Evolutionary conservation across 176 grass and related monocot genomes (phyloP), one percentile per base, ranked within the genome.

Genomic region (Ampelocalamus luodianensis): DNA sequence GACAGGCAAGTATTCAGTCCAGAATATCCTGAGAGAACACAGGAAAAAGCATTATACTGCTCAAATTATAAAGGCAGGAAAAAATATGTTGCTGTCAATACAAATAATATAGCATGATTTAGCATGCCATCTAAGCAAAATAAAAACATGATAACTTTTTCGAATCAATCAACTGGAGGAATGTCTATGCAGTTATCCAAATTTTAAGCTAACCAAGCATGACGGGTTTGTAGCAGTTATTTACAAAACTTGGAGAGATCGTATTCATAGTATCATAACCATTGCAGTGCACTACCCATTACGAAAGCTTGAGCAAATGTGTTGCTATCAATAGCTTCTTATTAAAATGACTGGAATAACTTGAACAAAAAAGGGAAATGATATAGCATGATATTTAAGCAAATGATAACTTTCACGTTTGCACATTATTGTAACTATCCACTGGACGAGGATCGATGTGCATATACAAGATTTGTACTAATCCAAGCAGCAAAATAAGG

Each of bases 261-360:
- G 14, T 42, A 36, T 42, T 77, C 74, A n/a, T 26, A 36, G 15
- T 42, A 60, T 37, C 53, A 77, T 42, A 77, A 77, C 39, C 54
- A 39, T 12, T 26, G 11, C 74, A 76, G 20, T 58, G 34, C 49
- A 58, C 51, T 40, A 59, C 12, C n/a, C 34, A 59, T 20, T 55
- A 65, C 55, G 39, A 88, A 77, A 83, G 80, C 66, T 88, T 68
- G 69, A 64, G 34, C 11, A 83, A 88, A 83, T 78, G 73, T 79
- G 66, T 83, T 38, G 69, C 87, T 79, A 72, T 54, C 23, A 6
- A 79, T 24, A 77, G 22, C 12, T 79, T 78, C 74, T 77, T 72
- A 78, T 24, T 17, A 83, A 26, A 58, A 60, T 36, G 49, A 2
- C 8, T 54, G 15, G 29, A 17, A 34, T 34, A 46, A 34, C 26